phyloP scores from a whole-genome alignment of 2,329 filamentous ascomycete species.

The Pseudopithomyces maydicus region DNA sequence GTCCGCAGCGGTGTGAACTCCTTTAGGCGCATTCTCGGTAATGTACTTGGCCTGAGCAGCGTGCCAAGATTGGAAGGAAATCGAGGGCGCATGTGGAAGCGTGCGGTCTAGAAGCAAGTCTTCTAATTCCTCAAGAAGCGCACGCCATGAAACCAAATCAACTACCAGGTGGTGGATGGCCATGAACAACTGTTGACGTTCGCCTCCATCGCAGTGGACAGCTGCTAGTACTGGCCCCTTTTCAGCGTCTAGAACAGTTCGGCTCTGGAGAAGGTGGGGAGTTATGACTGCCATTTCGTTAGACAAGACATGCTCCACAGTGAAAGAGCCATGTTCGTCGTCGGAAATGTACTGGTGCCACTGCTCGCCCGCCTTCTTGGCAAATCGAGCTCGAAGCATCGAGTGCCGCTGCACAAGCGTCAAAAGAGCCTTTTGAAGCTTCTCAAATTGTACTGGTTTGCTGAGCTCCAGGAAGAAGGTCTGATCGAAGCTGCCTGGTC shows the following conservation, averaged over 20 bases:
- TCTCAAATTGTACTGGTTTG: too few relatives aligned
- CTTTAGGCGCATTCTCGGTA: too few relatives aligned
- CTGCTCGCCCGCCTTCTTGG: slow-evolving; percentile 26
- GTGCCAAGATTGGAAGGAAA: slow-evolving; percentile 44
- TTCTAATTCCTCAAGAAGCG: slow-evolving; percentile 44
- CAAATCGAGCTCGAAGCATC: slow-evolving; percentile 27
- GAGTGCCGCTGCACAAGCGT: too few relatives aligned
- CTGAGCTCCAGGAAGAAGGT: too few relatives aligned
- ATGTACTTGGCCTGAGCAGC: too few relatives aligned
- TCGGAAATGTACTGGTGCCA: slow-evolving; percentile 18
- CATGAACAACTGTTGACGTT: slow-evolving; percentile 40
- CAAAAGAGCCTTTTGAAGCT: too few relatives aligned
- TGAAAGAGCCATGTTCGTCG: slow-evolving; percentile 21
- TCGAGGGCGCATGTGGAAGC: slow-evolving; percentile 24
- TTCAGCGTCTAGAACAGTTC: slow-evolving; percentile 23
- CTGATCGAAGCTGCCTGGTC: too few relatives aligned
- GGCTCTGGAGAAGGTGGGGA: too few relatives aligned
- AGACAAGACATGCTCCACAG: too few relatives aligned
- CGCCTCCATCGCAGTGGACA: slow-evolving; percentile 47
- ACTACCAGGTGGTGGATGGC: slow-evolving; percentile 44
- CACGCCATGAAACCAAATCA: slow-evolving; percentile 47
- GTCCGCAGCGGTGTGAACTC: too few relatives aligned
- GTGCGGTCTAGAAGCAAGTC: slow-evolving; percentile 31
- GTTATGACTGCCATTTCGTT: slow-evolving; percentile 15
- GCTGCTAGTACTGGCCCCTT: slow-evolving; percentile 47